A percentile compares a stretch with the other conserved stretches of the same genome.
Evolutionary conservation across 495 filamentous ascomycete species (phyloP).

Genomic region (Lindgomyces ingoldianus): DNA sequence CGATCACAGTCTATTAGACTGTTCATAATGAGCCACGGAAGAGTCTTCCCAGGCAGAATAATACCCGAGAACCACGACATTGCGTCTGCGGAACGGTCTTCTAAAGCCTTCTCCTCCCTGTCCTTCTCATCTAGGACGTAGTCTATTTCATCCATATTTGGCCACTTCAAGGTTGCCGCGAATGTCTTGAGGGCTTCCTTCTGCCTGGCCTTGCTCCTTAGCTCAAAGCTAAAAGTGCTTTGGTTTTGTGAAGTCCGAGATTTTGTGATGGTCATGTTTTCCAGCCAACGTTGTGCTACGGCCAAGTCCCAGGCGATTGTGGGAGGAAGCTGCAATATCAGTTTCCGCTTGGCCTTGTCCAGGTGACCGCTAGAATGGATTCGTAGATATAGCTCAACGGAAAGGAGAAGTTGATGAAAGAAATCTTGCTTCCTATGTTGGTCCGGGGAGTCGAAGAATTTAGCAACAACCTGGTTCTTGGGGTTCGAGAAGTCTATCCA

Average conservation of each 20-base stretch:
- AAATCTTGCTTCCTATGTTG: constrained; percentile 56
- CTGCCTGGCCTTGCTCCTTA: constrained; percentile 64
- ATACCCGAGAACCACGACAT: constrained; percentile 74
- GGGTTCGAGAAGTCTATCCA: constrained; percentile 70
- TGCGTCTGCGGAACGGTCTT: constrained; percentile 62
- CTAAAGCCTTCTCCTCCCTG: constrained; percentile 53
- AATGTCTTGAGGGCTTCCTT: constrained; percentile 65
- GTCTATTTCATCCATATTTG: constrained; percentile 64
- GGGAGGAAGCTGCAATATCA: constrained; percentile 61
- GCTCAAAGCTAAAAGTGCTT: constrained; percentile 52
- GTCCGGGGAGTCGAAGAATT: constrained; percentile 58
- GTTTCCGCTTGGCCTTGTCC: constrained; percentile 56
- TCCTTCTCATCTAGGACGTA: constrained; percentile 59
- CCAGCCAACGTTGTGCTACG: constrained; percentile 66
- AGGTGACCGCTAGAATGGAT: constrained; percentile 57
- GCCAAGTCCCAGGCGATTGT: constrained; percentile 69
- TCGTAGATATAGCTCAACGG: constrained; percentile 65
- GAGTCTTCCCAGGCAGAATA: constrained; percentile 66
- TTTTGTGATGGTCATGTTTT: constrained; percentile 62
- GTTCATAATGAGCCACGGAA: constrained; percentile 73
- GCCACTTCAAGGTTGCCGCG: constrained; percentile 71
- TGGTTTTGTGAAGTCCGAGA: constrained; percentile 50
- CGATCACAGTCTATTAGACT: constrained; percentile 69
- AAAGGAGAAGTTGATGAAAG: constrained; percentile 72
- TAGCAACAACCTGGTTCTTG: constrained; percentile 65